Evolutionary conservation across 2,329 filamentous ascomycete genomes (phyloP).

Genomic region (Harringtonia aguacate): DNA sequence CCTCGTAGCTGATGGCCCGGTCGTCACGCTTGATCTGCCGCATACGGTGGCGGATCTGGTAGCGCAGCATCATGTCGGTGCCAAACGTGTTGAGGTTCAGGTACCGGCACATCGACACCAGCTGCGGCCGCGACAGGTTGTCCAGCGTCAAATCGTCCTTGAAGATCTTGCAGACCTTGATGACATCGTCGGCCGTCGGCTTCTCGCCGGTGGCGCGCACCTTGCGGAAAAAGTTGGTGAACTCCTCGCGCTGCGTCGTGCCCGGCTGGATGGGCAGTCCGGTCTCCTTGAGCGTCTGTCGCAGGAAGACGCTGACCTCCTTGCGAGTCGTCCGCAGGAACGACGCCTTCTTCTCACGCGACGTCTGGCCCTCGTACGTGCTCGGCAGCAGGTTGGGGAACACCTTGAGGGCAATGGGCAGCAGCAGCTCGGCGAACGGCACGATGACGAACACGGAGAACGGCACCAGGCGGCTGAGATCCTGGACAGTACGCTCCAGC

Average conservation of each 20-base stretch:
- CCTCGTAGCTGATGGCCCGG: conserved; percentile 85
- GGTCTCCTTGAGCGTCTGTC: conserved; percentile 83
- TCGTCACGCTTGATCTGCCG: conserved; percentile 98
- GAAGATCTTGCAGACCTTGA: conserved; percentile 98
- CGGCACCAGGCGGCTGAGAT: conserved; percentile 82
- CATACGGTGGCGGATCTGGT: conserved; percentile 96
- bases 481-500: conserved; percentile 85
- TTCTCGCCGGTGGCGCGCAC: conserved; percentile 82
- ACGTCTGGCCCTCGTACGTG: conserved; percentile 88
- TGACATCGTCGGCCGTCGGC: conserved; percentile 81
- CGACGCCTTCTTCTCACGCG: conserved; percentile 80
- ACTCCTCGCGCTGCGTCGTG: conserved; percentile 86
- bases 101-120: conserved; percentile 96
- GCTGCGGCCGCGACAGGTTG: conserved; percentile 88
- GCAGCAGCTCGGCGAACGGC: conserved; percentile 85
- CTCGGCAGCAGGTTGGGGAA: conserved; percentile 97
- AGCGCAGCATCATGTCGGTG: conserved; percentile 94
- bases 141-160: conserved; percentile 95
- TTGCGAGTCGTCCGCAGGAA: conserved; percentile 77
- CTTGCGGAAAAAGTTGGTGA: conserved; percentile 95
- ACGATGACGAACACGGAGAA: conserved; percentile 97
- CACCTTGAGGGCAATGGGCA: conserved; percentile 82
- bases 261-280: conserved; percentile 77
- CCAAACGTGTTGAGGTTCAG: conserved; percentile 97
- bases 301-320: conserved; percentile 85